Evolutionary conservation across 2,329 filamentous ascomycete genomes (phyloP).

Genomic region (Scedosporium boydii): DNA sequence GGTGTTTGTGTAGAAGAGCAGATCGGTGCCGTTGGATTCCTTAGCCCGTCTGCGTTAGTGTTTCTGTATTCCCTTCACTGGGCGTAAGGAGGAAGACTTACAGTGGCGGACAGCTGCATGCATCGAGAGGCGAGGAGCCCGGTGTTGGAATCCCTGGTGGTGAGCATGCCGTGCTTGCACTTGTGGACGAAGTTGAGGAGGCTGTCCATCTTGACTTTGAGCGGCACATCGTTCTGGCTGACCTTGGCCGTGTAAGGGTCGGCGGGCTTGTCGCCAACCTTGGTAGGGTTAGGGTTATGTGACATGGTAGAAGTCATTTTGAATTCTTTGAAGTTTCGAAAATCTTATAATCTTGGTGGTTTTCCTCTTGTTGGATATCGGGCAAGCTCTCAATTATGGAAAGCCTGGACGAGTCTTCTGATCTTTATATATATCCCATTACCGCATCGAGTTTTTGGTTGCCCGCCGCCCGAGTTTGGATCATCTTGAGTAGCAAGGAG

Average conservation of each 20-base stretch:
- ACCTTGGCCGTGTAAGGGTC: constrained; percentile 74
- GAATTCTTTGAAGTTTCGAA: background rate
- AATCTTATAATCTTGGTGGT: background rate
- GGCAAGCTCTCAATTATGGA: background rate
- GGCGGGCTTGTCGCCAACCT: constrained; percentile 51
- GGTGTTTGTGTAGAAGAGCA: constrained; percentile 87
- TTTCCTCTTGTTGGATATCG: background rate
- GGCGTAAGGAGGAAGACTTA: constrained; percentile 24
- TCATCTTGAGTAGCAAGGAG: background rate
- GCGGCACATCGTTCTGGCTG: constrained; percentile 49
- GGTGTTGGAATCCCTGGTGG: constrained; percentile 57
- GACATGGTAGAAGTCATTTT: constrained; percentile 29
- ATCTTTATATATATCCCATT: background rate
- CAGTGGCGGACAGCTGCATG: constrained; percentile 76
- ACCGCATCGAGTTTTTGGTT: background rate
- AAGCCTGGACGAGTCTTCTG: background rate
- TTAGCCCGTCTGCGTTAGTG: constrained; percentile 22
- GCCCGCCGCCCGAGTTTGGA: background rate
- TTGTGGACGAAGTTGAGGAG: constrained; percentile 60
- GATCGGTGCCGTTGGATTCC: constrained; percentile 70
- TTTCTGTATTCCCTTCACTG: background rate
- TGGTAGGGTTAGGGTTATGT: constrained; percentile 32
- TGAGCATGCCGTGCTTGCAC: constrained; percentile 84
- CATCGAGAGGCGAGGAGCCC: constrained; percentile 68
- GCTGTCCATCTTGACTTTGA: constrained; percentile 69